Conservation (phyloP, 2,329 filamentous ascomycete species). For the Cladosporium halotolerans region DNA sequence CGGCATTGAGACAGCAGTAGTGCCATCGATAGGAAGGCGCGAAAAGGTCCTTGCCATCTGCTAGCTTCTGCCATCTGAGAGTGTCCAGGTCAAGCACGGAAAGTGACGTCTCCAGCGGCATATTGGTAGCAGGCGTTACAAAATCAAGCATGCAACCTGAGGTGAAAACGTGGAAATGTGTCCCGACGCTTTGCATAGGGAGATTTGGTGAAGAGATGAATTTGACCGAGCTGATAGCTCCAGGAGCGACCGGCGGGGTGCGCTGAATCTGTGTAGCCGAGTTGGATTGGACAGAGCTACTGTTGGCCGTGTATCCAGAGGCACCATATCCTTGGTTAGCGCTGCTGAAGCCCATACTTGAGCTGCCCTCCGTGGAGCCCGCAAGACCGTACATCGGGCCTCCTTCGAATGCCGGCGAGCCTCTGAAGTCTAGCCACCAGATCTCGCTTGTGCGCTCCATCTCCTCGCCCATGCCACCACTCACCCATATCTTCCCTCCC, state of each 20-base stretch:
- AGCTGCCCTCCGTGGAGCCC: slow-evolving; percentile 19
- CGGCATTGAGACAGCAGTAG: slow-evolving; percentile 92
- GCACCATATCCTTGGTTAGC: slow-evolving; percentile 23
- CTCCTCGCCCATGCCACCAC: slow-evolving; percentile 87
- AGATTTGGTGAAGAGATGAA: slow-evolving; percentile 84
- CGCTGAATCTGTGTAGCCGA: slow-evolving; percentile 39
- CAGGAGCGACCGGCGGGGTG: slow-evolving; percentile 59
- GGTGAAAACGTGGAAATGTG: slow-evolving; percentile 92
- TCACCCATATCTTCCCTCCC: slow-evolving; percentile 90
- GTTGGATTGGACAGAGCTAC: slow-evolving; percentile 53
- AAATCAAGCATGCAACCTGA: slow-evolving; percentile 91
- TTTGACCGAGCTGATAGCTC: slow-evolving; percentile 80
- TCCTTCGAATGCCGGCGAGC: slow-evolving; percentile 68
- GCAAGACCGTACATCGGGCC: slow-evolving; percentile 26
- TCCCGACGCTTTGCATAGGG: slow-evolving; percentile 81
- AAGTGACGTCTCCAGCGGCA: slow-evolving; percentile 81
- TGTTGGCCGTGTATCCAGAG: slow-evolving; percentile 65
- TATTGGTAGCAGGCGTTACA: slow-evolving; percentile 83
- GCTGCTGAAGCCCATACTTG: neutral
- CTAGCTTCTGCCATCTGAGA: slow-evolving; percentile 88
- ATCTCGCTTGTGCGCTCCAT: slow-evolving; percentile 96
- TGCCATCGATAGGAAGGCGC: slow-evolving; percentile 92
- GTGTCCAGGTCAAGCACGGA: slow-evolving; percentile 82
- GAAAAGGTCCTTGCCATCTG: slow-evolving; percentile 91
- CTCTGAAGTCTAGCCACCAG: slow-evolving; percentile 95